A percentile compares a stretch with the other conserved stretches of the same genome.
Evolutionary conservation across 352 stramenopile genomes (phyloP).

Genomic region (Phytophthora multivora): DNA sequence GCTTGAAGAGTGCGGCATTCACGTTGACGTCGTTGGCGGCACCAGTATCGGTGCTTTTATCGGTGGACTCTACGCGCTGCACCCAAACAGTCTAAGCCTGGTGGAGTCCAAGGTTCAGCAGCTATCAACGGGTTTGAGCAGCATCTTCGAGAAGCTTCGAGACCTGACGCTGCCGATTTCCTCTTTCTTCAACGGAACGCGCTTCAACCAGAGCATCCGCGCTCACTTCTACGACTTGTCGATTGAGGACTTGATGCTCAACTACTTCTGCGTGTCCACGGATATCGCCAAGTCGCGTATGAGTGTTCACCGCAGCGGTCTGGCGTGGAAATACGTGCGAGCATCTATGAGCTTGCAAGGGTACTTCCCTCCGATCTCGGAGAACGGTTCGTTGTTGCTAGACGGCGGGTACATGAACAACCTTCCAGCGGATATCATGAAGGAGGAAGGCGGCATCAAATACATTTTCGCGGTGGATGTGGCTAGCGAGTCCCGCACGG

Average conservation of each 20-base stretch:
- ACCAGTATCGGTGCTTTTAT: conserved; percentile 92
- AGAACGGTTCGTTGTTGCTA: conserved; percentile 86
- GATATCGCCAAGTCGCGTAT: conserved; percentile 91
- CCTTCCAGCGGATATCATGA: conserved; percentile 92
- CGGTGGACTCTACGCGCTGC: conserved; percentile 77
- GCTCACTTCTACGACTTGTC: conserved; percentile 75
- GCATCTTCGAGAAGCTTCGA: conserved; percentile 71
- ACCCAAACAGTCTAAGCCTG: conserved; percentile 68
- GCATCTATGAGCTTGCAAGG: conserved; percentile 93
- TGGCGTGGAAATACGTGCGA: conserved; percentile 90
- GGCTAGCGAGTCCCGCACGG: conserved; percentile 71
- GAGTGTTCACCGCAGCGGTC: conserved; percentile 86
- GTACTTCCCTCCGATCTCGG: conserved; percentile 90
- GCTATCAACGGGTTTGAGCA: conserved; percentile 72
- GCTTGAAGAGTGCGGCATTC: conserved; percentile 91
- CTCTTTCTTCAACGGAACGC: conserved; percentile 87
- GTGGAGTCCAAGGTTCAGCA: conserved; percentile 61
- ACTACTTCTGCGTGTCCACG: conserved; percentile 93
- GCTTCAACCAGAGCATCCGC: conserved; percentile 84
- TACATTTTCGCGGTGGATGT: conserved; percentile 92
- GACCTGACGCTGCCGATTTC: conserved; percentile 90
- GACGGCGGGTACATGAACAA: conserved; percentile 96
- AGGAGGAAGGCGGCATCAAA: conserved; percentile 87
- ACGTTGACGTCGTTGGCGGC: conserved; percentile 94
- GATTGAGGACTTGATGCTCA: conserved; percentile 92